These are phyloP conservation scores for Ilyonectria destructans DNA, from an alignment of 2,329 filamentous ascomycete species.

Conservation along the genomic window DNA sequence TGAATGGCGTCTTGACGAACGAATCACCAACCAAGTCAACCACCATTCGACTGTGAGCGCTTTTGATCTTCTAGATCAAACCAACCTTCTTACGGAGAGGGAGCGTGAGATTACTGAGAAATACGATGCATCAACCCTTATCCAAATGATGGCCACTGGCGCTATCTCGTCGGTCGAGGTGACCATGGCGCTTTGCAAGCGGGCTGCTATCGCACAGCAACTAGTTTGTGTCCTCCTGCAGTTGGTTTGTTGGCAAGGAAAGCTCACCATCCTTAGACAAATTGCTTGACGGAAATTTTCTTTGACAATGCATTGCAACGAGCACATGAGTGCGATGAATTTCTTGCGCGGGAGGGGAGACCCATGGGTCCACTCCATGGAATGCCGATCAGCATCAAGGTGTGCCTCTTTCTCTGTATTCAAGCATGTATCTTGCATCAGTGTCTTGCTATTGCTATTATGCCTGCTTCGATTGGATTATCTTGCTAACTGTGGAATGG, in stretches of 20 bases:
- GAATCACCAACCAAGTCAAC: no score
- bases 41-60: no score
- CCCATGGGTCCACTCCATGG: constrained; percentile 19
- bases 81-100: neutral
- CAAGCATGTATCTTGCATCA: no score
- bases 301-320: neutral
- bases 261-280: neutral
- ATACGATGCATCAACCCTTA: constrained; percentile 11
- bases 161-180: neutral
- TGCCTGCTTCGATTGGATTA: no score
- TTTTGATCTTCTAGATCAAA: no score
- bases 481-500: no score
- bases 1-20: no score
- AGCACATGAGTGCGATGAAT: constrained; percentile 12
- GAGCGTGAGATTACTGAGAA: constrained; percentile 18
- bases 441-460: no score
- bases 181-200: constrained; percentile 13
- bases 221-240: neutral
- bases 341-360: constrained; percentile 6
- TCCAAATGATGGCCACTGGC: neutral
- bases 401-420: no score
- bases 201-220: constrained; percentile 22
- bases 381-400: constrained; percentile 8
- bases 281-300: constrained; percentile 17
- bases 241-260: neutral